Percentiles rank a stretch among this genome's conserved stretches.
Evolutionary conservation across 2,329 filamentous ascomycete species (phyloP).

Genomic region (Chrysoporthe deuterocubensis): DNA sequence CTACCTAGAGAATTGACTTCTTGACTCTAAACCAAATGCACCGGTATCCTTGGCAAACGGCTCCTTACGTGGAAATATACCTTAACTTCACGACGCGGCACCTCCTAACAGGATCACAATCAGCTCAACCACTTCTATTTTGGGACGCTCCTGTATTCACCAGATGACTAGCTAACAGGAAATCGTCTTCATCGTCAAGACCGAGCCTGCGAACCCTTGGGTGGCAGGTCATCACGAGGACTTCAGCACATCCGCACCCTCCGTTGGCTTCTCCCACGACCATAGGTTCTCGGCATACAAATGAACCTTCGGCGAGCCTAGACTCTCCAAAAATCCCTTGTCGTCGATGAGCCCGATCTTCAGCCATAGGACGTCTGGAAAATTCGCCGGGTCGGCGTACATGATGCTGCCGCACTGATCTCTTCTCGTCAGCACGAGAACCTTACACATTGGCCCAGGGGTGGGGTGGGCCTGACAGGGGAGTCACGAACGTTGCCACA

Average conservation of each 20-base stretch:
- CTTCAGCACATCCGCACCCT: neutral
- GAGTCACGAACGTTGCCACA: constrained; percentile 15
- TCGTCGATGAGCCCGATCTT: constrained; percentile 24
- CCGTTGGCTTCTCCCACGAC: constrained; percentile 20
- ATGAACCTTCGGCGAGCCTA: constrained; percentile 17
- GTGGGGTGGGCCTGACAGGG: neutral
- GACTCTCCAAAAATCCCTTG: constrained; percentile 6
- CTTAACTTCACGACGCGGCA: neutral
- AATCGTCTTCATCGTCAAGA: neutral
- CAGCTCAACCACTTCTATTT: neutral
- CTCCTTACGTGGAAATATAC: neutral
- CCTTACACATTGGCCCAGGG: neutral
- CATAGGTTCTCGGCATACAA: constrained; percentile 16
- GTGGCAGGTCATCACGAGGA: neutral
- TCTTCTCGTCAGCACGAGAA: neutral
- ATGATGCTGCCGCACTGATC: constrained; percentile 21
- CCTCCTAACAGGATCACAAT: neutral
- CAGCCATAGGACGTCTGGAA: neutral
- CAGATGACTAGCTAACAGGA: neutral
- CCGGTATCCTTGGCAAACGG: neutral
- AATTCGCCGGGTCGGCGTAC: neutral
- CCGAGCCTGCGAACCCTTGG: no score
- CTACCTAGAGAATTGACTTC: constrained; percentile 6
- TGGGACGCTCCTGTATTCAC: neutral
- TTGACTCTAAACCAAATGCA: neutral